Evolutionary conservation across 2,329 filamentous ascomycete species (phyloP).

Genomic region (Lasiodiplodia citricola): DNA sequence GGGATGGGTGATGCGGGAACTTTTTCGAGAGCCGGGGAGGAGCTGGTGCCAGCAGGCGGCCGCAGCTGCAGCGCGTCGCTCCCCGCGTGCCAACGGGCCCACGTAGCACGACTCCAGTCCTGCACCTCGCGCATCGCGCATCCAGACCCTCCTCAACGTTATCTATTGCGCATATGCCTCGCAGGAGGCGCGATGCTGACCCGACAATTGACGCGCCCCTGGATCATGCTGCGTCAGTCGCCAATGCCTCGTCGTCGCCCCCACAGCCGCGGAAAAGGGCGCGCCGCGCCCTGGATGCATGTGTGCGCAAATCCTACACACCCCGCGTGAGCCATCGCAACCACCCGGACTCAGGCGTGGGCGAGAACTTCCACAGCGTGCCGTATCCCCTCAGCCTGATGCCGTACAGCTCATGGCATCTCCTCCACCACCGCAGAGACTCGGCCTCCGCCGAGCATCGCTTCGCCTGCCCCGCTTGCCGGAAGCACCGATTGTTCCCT

Average conservation of each 20-base stretch:
- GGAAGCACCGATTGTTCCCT: constrained; percentile 25
- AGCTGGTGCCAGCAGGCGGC: constrained; percentile 25
- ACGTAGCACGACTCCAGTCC: constrained; percentile 6
- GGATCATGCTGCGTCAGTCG: neutral
- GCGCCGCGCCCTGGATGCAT: constrained; percentile 3
- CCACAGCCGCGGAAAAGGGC: constrained; percentile 1
- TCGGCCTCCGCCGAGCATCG: constrained; percentile 1
- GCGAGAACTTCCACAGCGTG: constrained; percentile 35
- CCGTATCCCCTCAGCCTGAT: constrained; percentile 36
- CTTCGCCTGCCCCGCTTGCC: constrained; percentile 33
- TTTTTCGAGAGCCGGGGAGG: constrained; percentile 19
- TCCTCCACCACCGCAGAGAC: constrained; percentile 30
- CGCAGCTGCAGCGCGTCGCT: constrained; percentile 18
- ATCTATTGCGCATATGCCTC: constrained; percentile 1
- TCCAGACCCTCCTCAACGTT: neutral
- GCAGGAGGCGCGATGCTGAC: constrained; percentile 5
- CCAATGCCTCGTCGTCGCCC: constrained; percentile 12
- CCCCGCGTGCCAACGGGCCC: neutral
- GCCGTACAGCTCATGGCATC: constrained; percentile 35
- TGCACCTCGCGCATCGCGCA: constrained; percentile 12
- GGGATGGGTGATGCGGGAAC: constrained; percentile 7
- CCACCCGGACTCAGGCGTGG: constrained; percentile 33
- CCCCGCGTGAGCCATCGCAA: constrained; percentile 29
- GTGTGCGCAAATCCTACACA: constrained; percentile 16
- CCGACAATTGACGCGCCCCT: neutral